A percentile compares a stretch with the other conserved stretches of the same genome.
Evolutionary conservation across 805 yeast species (phyloP).

Genomic region (Cyberlindnera nakhonratchasimensis): DNA sequence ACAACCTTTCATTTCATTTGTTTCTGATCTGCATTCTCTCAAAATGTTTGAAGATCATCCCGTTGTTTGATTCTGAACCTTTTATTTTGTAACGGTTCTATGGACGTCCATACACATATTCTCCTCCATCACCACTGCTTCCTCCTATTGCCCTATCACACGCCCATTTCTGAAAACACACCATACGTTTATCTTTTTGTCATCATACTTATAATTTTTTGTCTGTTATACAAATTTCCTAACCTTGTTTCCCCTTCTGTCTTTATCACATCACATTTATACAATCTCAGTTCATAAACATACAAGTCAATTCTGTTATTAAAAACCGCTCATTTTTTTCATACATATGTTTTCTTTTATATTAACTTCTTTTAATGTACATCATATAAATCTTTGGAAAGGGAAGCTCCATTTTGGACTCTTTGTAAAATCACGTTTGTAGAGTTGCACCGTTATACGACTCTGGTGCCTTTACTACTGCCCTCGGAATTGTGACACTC

Average conservation of each 20-base stretch:
- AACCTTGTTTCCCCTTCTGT: not conserved
- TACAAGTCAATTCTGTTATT: too few relatives aligned
- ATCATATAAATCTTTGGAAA: too few relatives aligned
- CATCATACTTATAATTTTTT: not conserved
- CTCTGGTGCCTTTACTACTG: too few relatives aligned
- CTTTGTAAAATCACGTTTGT: too few relatives aligned
- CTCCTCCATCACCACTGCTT: not conserved
- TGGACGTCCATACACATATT: not conserved
- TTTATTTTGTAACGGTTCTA: not conserved
- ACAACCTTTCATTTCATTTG: not conserved
- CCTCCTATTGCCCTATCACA: not conserved
- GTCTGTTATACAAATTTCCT: not conserved
- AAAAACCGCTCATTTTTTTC: too few relatives aligned
- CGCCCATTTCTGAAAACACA: not conserved
- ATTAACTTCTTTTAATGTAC: too few relatives aligned
- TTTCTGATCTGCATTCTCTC: not conserved
- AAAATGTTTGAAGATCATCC: not conserved
- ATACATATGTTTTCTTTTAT: too few relatives aligned
- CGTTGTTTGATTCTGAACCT: not conserved
- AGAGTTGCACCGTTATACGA: too few relatives aligned
- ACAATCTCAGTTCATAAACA: too few relatives aligned
- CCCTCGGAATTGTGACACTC: too few relatives aligned
- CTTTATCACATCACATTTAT: too few relatives aligned
- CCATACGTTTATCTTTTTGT: not conserved
- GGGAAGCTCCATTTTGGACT: too few relatives aligned